Conservation (phyloP, 805 yeast species). For the Yamadazyma sp. region DNA sequence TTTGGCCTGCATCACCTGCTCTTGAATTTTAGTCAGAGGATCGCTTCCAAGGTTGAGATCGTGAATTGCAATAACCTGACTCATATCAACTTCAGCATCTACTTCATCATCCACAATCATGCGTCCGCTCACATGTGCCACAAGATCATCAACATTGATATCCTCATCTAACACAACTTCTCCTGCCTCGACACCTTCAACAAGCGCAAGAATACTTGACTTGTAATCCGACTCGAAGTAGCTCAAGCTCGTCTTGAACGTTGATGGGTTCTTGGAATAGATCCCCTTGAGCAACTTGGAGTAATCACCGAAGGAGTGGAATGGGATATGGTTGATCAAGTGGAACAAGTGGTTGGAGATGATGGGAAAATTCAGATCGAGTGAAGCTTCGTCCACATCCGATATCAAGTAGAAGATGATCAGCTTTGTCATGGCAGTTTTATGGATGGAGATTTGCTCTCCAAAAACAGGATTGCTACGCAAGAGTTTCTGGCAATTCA, state of each 20-base stretch:
- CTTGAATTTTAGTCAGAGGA: no score
- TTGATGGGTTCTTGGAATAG: neutral
- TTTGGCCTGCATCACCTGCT: neutral
- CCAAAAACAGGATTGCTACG: constrained; percentile 30
- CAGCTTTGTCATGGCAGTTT: constrained; percentile 27
- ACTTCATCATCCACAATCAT: neutral
- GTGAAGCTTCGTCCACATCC: constrained; percentile 31
- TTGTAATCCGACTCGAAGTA: constrained; percentile 3
- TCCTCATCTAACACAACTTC: neutral
- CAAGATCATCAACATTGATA: constrained; percentile 5
- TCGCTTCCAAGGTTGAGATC: constrained; percentile 5
- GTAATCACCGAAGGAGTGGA: constrained; percentile 1
- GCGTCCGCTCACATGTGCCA: neutral
- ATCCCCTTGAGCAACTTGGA: neutral
- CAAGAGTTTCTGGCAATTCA: constrained; percentile 29
- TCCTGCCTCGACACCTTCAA: neutral
- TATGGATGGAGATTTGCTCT: constrained; percentile 38
- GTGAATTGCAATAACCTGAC: constrained; percentile 6
- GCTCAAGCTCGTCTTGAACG: constrained; percentile 2
- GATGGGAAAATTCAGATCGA: constrained; percentile 32
- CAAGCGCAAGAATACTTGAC: neutral
- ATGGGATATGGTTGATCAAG: constrained; percentile 7
- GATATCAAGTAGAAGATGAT: constrained; percentile 27
- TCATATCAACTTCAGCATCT: constrained; percentile 2
- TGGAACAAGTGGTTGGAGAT: constrained; percentile 43